Conservation (phyloP, 257 asterid species). For the Capsicum rhomboideum region DNA sequence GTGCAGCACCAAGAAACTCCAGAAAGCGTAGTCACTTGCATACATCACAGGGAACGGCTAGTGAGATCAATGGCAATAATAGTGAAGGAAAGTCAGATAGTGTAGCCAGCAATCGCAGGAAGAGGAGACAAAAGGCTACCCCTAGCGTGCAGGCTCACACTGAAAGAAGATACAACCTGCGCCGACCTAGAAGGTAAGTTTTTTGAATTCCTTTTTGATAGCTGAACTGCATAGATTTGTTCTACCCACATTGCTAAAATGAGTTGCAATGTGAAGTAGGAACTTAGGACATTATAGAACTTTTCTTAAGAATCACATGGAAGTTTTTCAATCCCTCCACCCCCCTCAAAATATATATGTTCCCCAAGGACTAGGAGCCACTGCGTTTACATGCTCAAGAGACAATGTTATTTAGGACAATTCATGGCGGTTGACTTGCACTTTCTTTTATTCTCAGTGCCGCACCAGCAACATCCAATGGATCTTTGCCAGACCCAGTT, state of each 20-base stretch:
- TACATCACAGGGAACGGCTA: conserved; percentile 44
- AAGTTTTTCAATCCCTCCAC: not conserved
- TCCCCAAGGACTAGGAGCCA: not conserved
- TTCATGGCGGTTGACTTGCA: not conserved
- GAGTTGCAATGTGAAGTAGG: not conserved
- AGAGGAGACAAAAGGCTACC: conserved; percentile 56
- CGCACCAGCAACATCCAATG: conserved; percentile 42
- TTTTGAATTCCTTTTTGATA: not conserved
- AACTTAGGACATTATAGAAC: not conserved
- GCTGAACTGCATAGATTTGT: not conserved
- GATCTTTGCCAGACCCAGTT: conserved; percentile 31
- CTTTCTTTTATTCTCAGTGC: conserved; percentile 36
- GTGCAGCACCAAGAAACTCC: conserved; percentile 26
- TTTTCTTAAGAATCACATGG: not conserved
- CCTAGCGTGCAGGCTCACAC: conserved; percentile 36
- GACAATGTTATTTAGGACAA: not conserved
- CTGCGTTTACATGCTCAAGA: not conserved
- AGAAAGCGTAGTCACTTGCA: conserved; percentile 53
- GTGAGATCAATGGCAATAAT: conserved; percentile 39
- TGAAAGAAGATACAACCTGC: conserved; percentile 84
- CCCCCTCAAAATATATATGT: not conserved
- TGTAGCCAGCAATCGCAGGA: conserved; percentile 47
- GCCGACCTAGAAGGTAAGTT: conserved; percentile 56
- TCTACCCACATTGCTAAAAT: not conserved
- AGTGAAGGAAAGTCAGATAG: conserved; percentile 69